Evolutionary conservation across 176 grass and related monocot genomes (phyloP), one percentile per base, ranked within the genome.

Genomic region (Cenchrus fungigraminus): DNA sequence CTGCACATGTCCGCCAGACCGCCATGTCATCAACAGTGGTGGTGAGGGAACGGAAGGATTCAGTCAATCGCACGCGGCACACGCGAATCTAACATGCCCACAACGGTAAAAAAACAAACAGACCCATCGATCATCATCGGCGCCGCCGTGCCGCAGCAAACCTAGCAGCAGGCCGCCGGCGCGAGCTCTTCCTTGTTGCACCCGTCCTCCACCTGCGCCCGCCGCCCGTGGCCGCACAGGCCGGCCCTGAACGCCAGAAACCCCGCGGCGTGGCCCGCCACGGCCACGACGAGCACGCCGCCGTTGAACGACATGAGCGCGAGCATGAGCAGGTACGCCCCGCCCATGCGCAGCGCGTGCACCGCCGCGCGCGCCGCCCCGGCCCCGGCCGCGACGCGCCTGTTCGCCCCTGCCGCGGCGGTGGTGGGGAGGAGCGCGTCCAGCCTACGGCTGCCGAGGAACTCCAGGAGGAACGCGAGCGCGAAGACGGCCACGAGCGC

Each of bases 271-370:
- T 93, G 95, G 0, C 92, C 95, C 0, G 84, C 55, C 14, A 98
- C 81, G 22, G 87, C 88, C 1, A 73, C 89, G 14, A 95, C 78
- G 74, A 98, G 56, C 71, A 98, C 89, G 46, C 92, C 91, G 47
- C 67, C 95, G 77, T 98, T 98, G 87, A 98, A 98, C 2, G 95
- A 98, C 95, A 98, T 98, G 90, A 98, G 65, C 12, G 92, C 95
- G 62, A 98, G 89, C 95, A 98, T 98, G 76, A 95, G 80, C 45
- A 98, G 19, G 87, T 98, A 98, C 0, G 91, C 89, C 9, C 65
- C 40, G 4, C 89, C 92, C 60, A 98, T 68, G 37, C 92, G 85
- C 22, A 86, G 6, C 6, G 89, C 88, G 80, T 98, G 71, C 73
- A 90, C 47, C 12, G 54, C 83, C 0, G 87, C 72, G 44, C 89